Conservation (phyloP, 129 eudicot genomes). For the Arctium minus region DNA sequence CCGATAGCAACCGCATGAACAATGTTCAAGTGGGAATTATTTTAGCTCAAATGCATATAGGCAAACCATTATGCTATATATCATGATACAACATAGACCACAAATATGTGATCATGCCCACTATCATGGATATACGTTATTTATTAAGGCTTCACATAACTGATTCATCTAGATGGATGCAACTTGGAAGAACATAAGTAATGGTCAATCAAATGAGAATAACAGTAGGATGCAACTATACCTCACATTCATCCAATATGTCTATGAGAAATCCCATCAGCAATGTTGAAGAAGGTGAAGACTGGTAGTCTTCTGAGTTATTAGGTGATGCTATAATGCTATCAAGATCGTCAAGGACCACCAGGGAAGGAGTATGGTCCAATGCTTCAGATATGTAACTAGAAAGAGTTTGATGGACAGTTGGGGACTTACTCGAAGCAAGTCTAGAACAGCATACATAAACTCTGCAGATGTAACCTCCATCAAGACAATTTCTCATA, state of each 20-base stretch:
- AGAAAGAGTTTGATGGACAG: slow-evolving; percentile 69
- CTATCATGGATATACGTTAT: background rate
- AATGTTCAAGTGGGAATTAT: background rate
- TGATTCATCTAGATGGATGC: slow-evolving; percentile 2
- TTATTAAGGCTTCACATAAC: slow-evolving; percentile 3
- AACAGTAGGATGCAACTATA: slow-evolving; percentile 18
- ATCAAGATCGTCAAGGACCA: slow-evolving; percentile 92
- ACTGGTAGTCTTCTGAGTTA: slow-evolving; percentile 69
- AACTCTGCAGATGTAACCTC: slow-evolving; percentile 48
- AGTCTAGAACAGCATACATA: slow-evolving; percentile 75
- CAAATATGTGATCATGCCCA: background rate
- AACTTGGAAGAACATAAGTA: background rate
- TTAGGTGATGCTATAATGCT: slow-evolving; percentile 67
- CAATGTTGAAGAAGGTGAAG: slow-evolving; percentile 60
- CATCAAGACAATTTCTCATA: slow-evolving; percentile 1
- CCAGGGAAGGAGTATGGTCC: slow-evolving; percentile 83
- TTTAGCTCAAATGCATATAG: slow-evolving; percentile 4
- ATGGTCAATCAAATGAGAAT: slow-evolving; percentile 5
- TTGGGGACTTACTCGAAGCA: slow-evolving; percentile 64
- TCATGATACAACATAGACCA: background rate
- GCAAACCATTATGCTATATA: background rate
- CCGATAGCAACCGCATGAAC: background rate
- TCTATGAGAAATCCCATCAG: slow-evolving; percentile 63
- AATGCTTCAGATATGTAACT: slow-evolving; percentile 85
- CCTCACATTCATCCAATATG: slow-evolving; percentile 93